These are phyloP conservation scores for Verbena officinalis DNA, from an alignment of 257 asterid genomes.

Conservation along the genomic window DNA sequence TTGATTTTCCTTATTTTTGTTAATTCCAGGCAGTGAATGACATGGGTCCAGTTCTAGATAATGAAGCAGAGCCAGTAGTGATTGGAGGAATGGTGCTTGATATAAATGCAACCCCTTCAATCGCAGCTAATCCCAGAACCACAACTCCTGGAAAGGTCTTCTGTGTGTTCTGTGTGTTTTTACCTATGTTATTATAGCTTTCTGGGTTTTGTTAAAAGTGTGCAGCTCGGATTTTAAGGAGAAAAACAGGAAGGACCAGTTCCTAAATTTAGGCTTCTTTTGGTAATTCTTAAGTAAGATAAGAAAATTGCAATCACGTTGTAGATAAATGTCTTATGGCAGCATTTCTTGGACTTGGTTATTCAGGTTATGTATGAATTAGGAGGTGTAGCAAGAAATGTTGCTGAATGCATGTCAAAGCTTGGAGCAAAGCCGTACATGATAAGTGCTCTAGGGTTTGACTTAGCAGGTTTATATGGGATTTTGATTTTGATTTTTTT, in stretches of 20 bases:
- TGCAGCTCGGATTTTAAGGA: too few species aligned
- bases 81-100: slow-evolving; percentile 97
- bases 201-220: background rate
- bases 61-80: slow-evolving; percentile 57
- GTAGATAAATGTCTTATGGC: background rate
- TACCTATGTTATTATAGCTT: background rate
- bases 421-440: slow-evolving; percentile 83
- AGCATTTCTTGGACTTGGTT: slow-evolving; percentile 9
- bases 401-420: slow-evolving; percentile 95
- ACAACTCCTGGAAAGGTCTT: slow-evolving; percentile 93
- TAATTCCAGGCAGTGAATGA: background rate
- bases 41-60: slow-evolving; percentile 23
- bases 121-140: slow-evolving; percentile 66
- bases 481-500: too few species aligned
- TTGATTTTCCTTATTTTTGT: background rate
- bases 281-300: background rate
- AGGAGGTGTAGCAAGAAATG: slow-evolving; percentile 96
- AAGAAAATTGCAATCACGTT: slow-evolving; percentile 4
- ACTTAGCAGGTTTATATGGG: slow-evolving; percentile 70
- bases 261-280: background rate
- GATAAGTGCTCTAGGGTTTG: slow-evolving; percentile 88
- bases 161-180: background rate
- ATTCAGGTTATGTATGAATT: slow-evolving; percentile 68
- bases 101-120: slow-evolving; percentile 68
- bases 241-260: too few species aligned